phyloP scores from a whole-genome alignment of 2,329 filamentous ascomycete genomes.

The Colletotrichum sansevieriae region DNA sequence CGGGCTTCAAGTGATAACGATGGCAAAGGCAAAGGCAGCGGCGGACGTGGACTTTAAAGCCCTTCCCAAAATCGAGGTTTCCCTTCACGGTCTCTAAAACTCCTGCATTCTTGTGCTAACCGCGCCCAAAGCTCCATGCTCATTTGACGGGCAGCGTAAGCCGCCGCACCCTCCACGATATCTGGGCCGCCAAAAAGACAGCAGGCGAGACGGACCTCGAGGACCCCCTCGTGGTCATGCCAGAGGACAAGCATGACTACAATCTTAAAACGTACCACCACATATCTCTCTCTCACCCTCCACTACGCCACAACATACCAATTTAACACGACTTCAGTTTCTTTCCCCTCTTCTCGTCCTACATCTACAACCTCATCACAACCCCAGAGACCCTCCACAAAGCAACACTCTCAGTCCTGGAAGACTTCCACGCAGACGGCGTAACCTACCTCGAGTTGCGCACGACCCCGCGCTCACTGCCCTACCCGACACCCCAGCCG shows the following conservation, averaged over 20 bases:
- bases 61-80: conserved; percentile 69
- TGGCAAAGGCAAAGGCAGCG: background rate
- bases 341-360: conserved; percentile 82
- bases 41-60: conserved; percentile 58
- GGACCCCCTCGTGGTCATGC: conserved; percentile 79
- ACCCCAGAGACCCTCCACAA: conserved; percentile 70
- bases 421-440: conserved; percentile 77
- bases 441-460: conserved; percentile 84
- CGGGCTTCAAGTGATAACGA: background rate
- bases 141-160: conserved; percentile 85
- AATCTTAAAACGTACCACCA: conserved; percentile 71
- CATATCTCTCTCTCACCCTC: conserved; percentile 37
- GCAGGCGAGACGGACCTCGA: conserved; percentile 67
- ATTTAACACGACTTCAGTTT: conserved; percentile 62
- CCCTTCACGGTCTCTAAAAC: background rate
- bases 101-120: conserved; percentile 7
- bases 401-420: conserved; percentile 74
- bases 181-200: conserved; percentile 74
- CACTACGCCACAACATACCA: background rate
- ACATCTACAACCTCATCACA: conserved; percentile 82
- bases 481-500: conserved; percentile 21
- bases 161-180: conserved; percentile 77
- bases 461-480: conserved; percentile 74
- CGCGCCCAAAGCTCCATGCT: conserved; percentile 74
- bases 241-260: conserved; percentile 78